Percentiles rank a stretch among this genome's conserved stretches.
Evolutionary conservation across 176 grass and related monocot genomes (phyloP).

Genomic region (Phoenix roebelenii): DNA sequence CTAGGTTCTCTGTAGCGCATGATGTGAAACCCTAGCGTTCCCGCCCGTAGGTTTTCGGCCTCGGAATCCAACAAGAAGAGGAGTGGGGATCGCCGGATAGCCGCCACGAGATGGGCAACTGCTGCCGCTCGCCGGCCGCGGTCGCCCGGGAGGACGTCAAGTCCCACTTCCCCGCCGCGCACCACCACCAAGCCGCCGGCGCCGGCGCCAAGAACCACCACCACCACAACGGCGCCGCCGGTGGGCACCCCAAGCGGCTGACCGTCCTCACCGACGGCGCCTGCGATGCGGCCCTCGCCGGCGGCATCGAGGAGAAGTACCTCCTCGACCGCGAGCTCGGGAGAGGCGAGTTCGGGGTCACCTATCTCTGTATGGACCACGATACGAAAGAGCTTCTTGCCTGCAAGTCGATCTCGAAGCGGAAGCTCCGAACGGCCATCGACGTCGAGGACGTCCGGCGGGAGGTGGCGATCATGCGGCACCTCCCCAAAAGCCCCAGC

Average conservation of each 20-base stretch:
- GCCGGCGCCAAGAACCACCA: constrained; percentile 44
- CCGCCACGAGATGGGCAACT: constrained; percentile 63
- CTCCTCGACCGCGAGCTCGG: constrained; percentile 80
- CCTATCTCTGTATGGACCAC: constrained; percentile 93
- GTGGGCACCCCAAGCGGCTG: constrained; percentile 41
- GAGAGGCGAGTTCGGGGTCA: constrained; percentile 95
- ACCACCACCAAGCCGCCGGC: constrained; percentile 23
- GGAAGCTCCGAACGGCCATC: constrained; percentile 84
- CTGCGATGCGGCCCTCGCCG: constrained; percentile 22
- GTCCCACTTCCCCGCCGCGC: constrained; percentile 49
- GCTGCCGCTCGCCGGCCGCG: constrained; percentile 89
- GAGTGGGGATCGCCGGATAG: too few species aligned
- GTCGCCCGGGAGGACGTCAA: constrained; percentile 88
- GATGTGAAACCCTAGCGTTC: too few species aligned
- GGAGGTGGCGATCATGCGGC: constrained; percentile 97
- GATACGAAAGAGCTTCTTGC: constrained; percentile 71
- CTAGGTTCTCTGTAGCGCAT: too few species aligned
- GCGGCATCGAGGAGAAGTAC: constrained; percentile 74
- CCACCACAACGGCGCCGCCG: constrained; percentile 7
- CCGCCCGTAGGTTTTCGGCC: too few species aligned
- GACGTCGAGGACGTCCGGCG: constrained; percentile 98
- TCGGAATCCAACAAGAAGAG: too few species aligned
- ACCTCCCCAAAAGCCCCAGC: constrained; percentile 71
- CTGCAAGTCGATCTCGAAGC: constrained; percentile 99
- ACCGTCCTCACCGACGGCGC: constrained; percentile 55